Conservation (phyloP, 371 early-diverging fungal genomes). For the Syncephalis fuscata region DNA sequence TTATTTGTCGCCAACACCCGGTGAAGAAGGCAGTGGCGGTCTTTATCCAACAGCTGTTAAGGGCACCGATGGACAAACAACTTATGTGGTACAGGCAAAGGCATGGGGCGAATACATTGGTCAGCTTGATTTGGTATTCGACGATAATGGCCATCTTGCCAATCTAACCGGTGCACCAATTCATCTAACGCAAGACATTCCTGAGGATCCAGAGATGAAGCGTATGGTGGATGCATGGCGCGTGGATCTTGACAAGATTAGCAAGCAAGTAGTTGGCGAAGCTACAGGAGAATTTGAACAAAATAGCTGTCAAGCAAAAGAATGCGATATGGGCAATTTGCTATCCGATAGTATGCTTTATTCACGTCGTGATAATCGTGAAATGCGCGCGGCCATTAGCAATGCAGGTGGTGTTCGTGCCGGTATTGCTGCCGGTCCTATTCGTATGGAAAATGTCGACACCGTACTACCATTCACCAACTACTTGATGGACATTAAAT, state of each 20-base stretch:
- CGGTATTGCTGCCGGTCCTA: constrained; percentile 19
- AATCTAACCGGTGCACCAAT: constrained; percentile 31
- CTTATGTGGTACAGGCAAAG: constrained; percentile 40
- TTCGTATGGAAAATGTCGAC: constrained; percentile 29
- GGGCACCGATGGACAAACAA: constrained; percentile 31
- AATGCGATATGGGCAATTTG: constrained; percentile 34
- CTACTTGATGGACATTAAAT: constrained; percentile 15
- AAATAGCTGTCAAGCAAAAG: constrained; percentile 15
- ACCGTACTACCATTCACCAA: constrained; percentile 38
- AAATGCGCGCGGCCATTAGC: constrained; percentile 20
- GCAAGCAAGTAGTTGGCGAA: constrained; percentile 19
- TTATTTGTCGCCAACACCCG: constrained; percentile 20
- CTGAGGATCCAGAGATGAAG: constrained; percentile 17
- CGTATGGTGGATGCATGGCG: constrained; percentile 24
- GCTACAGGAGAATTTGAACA: constrained; percentile 17
- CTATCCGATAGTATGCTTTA: constrained; percentile 33
- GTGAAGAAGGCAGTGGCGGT: constrained; percentile 15
- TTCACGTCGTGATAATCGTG: constrained; percentile 1
- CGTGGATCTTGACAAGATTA: constrained; percentile 21
- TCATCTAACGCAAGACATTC: constrained; percentile 22
- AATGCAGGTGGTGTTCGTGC: constrained; percentile 44
- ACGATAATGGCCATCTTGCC: constrained; percentile 25
- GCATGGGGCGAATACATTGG: constrained; percentile 51
- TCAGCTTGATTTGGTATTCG: constrained; percentile 35
- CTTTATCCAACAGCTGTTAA: constrained; percentile 37